phyloP scores from a whole-genome alignment of 1,284 basidiomycete genomes.

The Rhodotorula sp. region DNA sequence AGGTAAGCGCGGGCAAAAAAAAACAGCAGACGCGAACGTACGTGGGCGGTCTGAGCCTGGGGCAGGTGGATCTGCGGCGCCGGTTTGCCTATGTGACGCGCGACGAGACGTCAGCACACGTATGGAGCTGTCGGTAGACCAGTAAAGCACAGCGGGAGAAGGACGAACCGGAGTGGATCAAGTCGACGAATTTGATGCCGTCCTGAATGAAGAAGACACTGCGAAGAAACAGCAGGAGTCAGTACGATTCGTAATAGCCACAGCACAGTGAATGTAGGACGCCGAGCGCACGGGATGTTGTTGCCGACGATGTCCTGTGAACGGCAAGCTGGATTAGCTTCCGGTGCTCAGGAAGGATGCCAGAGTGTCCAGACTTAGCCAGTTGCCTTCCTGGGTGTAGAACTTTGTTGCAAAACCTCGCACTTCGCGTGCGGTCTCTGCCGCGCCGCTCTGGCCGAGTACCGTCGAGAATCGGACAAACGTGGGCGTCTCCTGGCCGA shows the following conservation, averaged over 20 bases:
- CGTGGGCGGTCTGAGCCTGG: slow-evolving; percentile 60
- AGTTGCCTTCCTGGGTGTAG: slow-evolving; percentile 75
- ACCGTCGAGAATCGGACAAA: slow-evolving; percentile 82
- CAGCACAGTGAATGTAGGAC: no score
- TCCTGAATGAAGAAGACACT: slow-evolving; percentile 73
- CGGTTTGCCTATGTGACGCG: slow-evolving; percentile 49
- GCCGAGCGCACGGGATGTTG: slow-evolving; percentile 48
- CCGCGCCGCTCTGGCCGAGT: slow-evolving; percentile 69
- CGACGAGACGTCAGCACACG: no score
- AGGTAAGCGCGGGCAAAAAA: no score
- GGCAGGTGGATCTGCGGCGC: slow-evolving; percentile 71
- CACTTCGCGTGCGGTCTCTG: slow-evolving; percentile 76
- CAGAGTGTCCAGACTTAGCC: slow-evolving; percentile 52
- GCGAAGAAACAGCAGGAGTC: no score
- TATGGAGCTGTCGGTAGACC: no score
- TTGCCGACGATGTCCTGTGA: slow-evolving; percentile 70
- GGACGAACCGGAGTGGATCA: slow-evolving; percentile 63
- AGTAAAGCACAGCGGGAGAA: no score
- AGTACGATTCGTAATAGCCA: no score
- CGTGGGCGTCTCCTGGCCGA: slow-evolving; percentile 64
- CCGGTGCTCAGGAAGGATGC: not conserved
- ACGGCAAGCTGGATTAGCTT: not conserved
- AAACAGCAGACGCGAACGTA: slow-evolving; percentile 44
- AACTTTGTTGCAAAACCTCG: slow-evolving; percentile 79
- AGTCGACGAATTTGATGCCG: slow-evolving; percentile 77